Evolutionary conservation across 1,139 yeast genomes (phyloP), one percentile per base, ranked within the genome.

Genomic region (Kurtzmaniella natalensis): DNA sequence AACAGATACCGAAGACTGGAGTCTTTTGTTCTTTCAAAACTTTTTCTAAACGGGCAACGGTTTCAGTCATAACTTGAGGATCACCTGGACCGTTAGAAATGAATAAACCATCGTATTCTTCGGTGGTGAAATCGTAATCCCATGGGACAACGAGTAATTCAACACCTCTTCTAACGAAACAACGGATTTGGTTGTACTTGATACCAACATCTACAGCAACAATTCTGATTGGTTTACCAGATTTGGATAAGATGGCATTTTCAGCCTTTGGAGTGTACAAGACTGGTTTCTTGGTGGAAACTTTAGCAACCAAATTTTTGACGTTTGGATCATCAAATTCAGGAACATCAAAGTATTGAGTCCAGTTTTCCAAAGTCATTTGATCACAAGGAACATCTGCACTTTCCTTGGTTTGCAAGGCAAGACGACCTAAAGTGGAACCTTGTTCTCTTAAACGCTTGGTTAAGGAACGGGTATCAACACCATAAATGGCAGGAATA

Each of bases 51-150:
- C 75, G 78, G 25, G 64, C 70, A 31, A 81, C 84, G 37, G 85
- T 77, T 17, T 66, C 69, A 37, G 77, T 59, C 79, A 94, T 73
- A 39, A 84, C 86, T 30, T 94, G 77, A 39, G 99, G 99, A 66
- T 94, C 97, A 76, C 99, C 99, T 28, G 99, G 99, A 70, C 99
- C 99, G 62, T 94, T 94, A 38, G 97, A 88, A 46, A 92, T 73
- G 63, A 94, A 94, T 52, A 94, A 72, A 68, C 98, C 99, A 13
- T 94, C 97, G 57, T 83, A 94, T 43, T 76, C 70, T 56, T 86
- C 92, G 32, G 61, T 52, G 41, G 84, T 66, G 57, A 84, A 81
- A 61, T 89, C 96, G 56, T 88, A 78, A 59, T 94, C 81, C 92
- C 94, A 92, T 41, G 98, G 98, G 33, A 94, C 96, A 39, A 94